phyloP scores from a whole-genome alignment of 192 early-diverging fungal genomes.

The Phlyctochytrium bullatum region DNA sequence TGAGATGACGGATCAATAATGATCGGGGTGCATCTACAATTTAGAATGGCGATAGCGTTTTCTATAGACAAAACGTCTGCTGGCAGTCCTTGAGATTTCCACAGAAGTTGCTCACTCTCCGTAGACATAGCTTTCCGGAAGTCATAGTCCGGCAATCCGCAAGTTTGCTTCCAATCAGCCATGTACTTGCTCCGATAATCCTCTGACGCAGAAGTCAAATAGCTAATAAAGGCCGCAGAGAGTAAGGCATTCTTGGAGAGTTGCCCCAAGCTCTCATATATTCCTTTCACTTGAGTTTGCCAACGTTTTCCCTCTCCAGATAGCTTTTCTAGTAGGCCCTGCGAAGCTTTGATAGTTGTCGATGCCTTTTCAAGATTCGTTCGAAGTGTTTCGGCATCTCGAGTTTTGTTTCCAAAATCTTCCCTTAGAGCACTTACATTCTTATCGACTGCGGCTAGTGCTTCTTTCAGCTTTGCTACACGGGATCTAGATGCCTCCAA shows the following conservation, averaged over 20 bases:
- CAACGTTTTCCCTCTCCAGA: constrained; percentile 57
- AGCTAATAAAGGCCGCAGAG: constrained; percentile 48
- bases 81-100: constrained; percentile 56
- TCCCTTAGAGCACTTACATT: constrained; percentile 46
- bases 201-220: constrained; percentile 46
- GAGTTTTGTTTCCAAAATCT: constrained; percentile 52
- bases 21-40: constrained; percentile 34
- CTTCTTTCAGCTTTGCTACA: constrained; percentile 44
- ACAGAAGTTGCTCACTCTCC: constrained; percentile 57
- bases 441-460: constrained; percentile 49
- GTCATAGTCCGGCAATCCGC: constrained; percentile 32
- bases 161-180: constrained; percentile 37
- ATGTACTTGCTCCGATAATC: constrained; percentile 34
- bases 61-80: constrained; percentile 52
- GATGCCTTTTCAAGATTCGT: constrained; percentile 43
- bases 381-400: constrained; percentile 55
- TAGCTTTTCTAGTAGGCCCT: constrained; percentile 54
- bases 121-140: constrained; percentile 46
- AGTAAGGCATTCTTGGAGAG: constrained; percentile 47
- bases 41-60: constrained; percentile 52
- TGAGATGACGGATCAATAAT: constrained; percentile 55
- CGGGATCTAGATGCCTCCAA: constrained; percentile 44
- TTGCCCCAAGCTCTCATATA: constrained; percentile 26
- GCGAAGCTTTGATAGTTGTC: constrained; percentile 44
- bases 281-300: constrained; percentile 44